Evolutionary conservation across 129 eudicot genomes (phyloP), one percentile per base, ranked within the genome.

Genomic region (Calendula officinalis): DNA sequence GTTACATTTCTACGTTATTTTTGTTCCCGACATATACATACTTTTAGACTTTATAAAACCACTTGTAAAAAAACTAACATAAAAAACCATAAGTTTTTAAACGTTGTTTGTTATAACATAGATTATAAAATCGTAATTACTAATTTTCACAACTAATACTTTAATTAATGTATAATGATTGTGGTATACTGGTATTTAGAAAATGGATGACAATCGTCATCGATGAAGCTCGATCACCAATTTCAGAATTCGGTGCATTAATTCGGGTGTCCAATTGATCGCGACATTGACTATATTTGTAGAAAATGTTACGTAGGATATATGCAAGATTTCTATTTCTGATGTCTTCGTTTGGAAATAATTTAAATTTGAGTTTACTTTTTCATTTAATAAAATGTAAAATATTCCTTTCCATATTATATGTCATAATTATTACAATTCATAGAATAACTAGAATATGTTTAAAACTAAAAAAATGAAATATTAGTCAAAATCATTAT

Each of bases 181-280:
- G 2, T 22, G 30, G 30, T 22, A 22, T 22, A 0, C 2, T 22
- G 30, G 30, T 22, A 22, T 22, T 22, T 22, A 22, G 30, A 22
- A 22, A 22, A 10, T 62, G 38, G 52, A 63, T 51, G 62, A 50
- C 54, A 70, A 61, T 56, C 67, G 11, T 60, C 9, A 46, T 56
- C 10, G 56, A 27, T 14, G 65, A 34, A 15, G 65, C 44, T 68
- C 56, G 56, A 68, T 68, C 44, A 22, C 16, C 6, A 41, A 37
- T 14, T 44, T 68, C 56, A 17, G 51, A 32, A 15, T 43, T 68
- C 56, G 66, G 72, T 56, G 78, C 66, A 65, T 73, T 55, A 17
- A 73, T 16, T 72, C 44, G 41, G 7, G 22, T 56, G 78, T 65
- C 11, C 8, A 39, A 59, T 16, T 70, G 52, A 48, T 50, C 53